phyloP scores from a whole-genome alignment of 305 asterid genomes.

The Solanum chacoense region DNA sequence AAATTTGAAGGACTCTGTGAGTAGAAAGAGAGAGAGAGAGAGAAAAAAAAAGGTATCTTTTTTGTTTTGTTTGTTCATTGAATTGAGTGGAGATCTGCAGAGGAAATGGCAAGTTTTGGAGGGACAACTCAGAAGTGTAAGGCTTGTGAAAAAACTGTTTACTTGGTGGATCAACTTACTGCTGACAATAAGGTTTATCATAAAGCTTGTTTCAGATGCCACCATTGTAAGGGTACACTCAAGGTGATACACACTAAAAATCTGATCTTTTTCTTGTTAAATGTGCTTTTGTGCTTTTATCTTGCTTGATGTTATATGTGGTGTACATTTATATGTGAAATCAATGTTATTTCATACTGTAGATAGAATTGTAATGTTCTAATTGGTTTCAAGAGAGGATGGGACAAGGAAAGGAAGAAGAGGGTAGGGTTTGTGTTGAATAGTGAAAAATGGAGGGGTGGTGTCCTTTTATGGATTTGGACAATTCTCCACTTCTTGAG shows the following conservation, averaged over 20 bases:
- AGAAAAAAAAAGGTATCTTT: background rate
- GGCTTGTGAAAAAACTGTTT: conserved; percentile 73
- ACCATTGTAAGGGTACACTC: conserved; percentile 82
- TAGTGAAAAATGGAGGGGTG: background rate
- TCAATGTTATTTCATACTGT: background rate
- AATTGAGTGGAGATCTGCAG: background rate
- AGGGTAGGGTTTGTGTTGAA: background rate
- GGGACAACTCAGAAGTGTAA: conserved; percentile 83
- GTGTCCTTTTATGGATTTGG: background rate
- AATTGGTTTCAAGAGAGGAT: background rate
- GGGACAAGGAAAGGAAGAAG: background rate
- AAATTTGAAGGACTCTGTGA: background rate
- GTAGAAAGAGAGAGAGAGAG: background rate
- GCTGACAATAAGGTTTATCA: conserved; percentile 69
- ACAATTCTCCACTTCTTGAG: background rate
- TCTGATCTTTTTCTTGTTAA: background rate
- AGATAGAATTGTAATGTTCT: background rate
- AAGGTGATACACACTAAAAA: conserved; percentile 28
- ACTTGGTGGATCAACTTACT: conserved; percentile 70
- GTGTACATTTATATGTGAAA: background rate
- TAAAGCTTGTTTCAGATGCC: conserved; percentile 79
- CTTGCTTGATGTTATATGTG: background rate
- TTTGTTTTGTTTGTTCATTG: background rate
- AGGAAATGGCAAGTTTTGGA: conserved; percentile 49
- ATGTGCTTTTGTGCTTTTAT: background rate